Evolutionary conservation across 1,284 basidiomycete species (phyloP).

Genomic region (Heterobasidion parviporum): DNA sequence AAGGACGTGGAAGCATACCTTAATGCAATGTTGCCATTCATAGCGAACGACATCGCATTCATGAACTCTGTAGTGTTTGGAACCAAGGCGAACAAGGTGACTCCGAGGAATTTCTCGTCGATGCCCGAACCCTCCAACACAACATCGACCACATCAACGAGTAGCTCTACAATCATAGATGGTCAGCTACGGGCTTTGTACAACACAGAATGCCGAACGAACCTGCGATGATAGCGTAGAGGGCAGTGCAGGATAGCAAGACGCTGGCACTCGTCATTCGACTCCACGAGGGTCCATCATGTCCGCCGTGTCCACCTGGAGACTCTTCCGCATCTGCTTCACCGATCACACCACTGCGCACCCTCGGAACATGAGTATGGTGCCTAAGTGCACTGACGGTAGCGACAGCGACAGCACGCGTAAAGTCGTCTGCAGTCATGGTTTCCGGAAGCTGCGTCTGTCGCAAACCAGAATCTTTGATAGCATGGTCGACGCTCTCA

Average conservation of each 20-base stretch:
- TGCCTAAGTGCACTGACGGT: slow-evolving; percentile 82
- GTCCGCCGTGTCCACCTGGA: slow-evolving; percentile 66
- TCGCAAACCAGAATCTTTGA: slow-evolving; percentile 53
- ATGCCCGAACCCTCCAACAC: slow-evolving; percentile 90
- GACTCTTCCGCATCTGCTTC: slow-evolving; percentile 27
- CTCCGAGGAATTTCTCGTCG: slow-evolving; percentile 95
- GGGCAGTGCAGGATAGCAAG: slow-evolving; percentile 78
- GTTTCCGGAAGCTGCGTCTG: slow-evolving; percentile 54
- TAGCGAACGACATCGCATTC: slow-evolving; percentile 99
- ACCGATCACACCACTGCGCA: slow-evolving; percentile 16
- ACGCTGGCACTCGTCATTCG: slow-evolving; percentile 81
- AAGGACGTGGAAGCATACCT: slow-evolving; percentile 45
- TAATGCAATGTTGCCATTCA: slow-evolving; percentile 95
- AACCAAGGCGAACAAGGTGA: slow-evolving; percentile 95
- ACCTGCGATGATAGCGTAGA: slow-evolving; percentile 97
- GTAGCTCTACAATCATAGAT: slow-evolving; percentile 53
- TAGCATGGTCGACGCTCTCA: slow-evolving; percentile 69
- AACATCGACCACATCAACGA: slow-evolving; percentile 95
- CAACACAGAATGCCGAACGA: slow-evolving; percentile 14
- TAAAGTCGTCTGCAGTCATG: slow-evolving; percentile 82
- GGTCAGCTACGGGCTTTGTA: not conserved
- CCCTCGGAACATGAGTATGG: slow-evolving; percentile 45
- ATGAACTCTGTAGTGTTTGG: slow-evolving; percentile 99
- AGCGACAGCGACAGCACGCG: slow-evolving; percentile 83
- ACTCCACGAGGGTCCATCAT: slow-evolving; percentile 97